Evolutionary conservation across 2,329 filamentous ascomycete genomes (phyloP).

Genomic region (Fusarium foetens): DNA sequence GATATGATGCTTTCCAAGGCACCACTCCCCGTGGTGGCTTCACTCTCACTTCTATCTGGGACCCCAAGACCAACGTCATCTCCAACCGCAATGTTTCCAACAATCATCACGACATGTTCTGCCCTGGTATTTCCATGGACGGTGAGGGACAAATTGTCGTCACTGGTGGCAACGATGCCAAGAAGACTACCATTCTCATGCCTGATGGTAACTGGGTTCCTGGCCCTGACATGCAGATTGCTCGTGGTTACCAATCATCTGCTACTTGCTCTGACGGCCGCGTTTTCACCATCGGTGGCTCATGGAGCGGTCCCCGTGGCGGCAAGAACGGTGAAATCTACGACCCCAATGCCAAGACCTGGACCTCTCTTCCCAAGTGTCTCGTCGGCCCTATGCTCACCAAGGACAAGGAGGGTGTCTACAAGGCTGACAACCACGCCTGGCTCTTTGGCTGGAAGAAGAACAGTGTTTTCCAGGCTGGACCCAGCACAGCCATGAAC

Average conservation of each 20-base stretch:
- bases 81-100: conserved; percentile 46
- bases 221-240: conserved; percentile 31
- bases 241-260: conserved; percentile 33
- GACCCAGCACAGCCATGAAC: conserved; percentile 63
- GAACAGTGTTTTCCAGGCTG: conserved; percentile 62
- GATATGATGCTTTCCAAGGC: conserved; percentile 29
- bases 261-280: conserved; percentile 32
- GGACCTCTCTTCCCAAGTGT: conserved; percentile 46
- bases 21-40: conserved; percentile 30
- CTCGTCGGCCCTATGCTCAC: conserved; percentile 61
- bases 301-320: conserved; percentile 29
- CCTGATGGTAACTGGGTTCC: conserved; percentile 25
- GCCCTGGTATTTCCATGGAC: conserved; percentile 64
- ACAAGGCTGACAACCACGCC: conserved; percentile 49
- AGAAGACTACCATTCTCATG: conserved; percentile 60
- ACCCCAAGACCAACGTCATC: conserved; percentile 29
- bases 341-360: conserved; percentile 18
- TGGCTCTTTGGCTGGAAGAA: conserved; percentile 55
- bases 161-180: conserved; percentile 62
- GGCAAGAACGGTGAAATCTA: conserved; percentile 38
- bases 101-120: conserved; percentile 66
- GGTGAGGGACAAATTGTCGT: conserved; percentile 62
- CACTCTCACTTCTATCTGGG: conserved; percentile 34
- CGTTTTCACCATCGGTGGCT: conserved; percentile 36
- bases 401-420: conserved; percentile 52